Conservation (phyloP, 495 filamentous ascomycete genomes). For the Hypoxylon subgilvum region DNA sequence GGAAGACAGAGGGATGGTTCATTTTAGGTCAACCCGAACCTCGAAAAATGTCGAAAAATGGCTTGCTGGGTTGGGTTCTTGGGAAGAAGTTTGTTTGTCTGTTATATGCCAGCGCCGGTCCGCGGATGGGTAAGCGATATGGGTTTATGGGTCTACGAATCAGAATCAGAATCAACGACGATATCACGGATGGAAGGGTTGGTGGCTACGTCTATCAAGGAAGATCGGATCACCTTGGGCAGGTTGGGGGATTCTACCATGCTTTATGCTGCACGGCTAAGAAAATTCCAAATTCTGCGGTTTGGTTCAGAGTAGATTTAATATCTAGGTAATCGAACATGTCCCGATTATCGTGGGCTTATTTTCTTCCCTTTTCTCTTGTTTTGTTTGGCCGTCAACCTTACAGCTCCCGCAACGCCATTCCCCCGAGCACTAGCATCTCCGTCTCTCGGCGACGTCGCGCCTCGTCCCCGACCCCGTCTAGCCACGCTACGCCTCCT, state of each 20-base stretch:
- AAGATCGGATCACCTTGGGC: background rate
- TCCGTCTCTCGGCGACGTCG: constrained; percentile 62
- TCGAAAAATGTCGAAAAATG: too few relatives aligned
- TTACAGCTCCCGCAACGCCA: constrained; percentile 73
- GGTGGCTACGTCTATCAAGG: background rate
- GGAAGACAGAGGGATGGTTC: too few relatives aligned
- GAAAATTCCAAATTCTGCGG: too few relatives aligned
- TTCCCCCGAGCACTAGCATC: constrained; percentile 66
- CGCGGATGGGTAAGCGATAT: background rate
- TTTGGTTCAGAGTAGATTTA: too few relatives aligned
- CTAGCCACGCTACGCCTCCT: constrained; percentile 56
- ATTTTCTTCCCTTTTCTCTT: background rate
- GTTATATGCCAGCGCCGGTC: background rate
- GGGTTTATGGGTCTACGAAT: background rate
- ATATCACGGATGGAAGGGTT: background rate
- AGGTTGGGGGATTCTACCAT: too few relatives aligned
- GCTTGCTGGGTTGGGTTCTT: too few relatives aligned
- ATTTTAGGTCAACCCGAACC: too few relatives aligned
- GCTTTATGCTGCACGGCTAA: too few relatives aligned
- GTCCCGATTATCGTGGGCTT: too few relatives aligned
- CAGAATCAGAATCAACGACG: background rate
- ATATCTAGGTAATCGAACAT: too few relatives aligned
- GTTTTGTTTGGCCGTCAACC: too few relatives aligned
- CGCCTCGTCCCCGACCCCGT: constrained; percentile 42
- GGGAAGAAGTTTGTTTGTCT: too few relatives aligned